Percentiles rank a stretch among this genome's conserved stretches.
Conservation (phyloP, 2,329 filamentous ascomycete species). For the Monosporascus sp. region DNA sequence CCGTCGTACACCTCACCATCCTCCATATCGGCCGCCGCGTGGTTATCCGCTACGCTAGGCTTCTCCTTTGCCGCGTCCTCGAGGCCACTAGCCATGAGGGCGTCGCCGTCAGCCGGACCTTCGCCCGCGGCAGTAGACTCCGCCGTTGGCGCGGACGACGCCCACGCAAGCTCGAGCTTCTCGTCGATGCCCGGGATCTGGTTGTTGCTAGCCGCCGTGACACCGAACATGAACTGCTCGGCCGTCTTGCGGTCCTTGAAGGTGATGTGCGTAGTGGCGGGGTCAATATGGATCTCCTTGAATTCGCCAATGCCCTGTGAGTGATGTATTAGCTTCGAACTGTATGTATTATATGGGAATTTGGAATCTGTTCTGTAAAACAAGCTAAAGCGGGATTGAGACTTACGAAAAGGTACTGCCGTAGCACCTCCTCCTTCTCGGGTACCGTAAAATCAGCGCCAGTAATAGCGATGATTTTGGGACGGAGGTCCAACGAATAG, state of each 20-base stretch:
- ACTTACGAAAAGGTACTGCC: constrained; percentile 66
- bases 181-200: constrained; percentile 58
- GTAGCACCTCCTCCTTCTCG: constrained; percentile 62
- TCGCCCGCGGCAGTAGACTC: constrained; percentile 4
- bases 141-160: constrained; percentile 24
- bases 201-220: constrained; percentile 32
- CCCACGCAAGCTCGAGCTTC: constrained; percentile 63
- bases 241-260: constrained; percentile 67
- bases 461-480: constrained; percentile 60
- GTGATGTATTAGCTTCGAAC: constrained; percentile 19
- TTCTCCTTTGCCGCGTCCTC: constrained; percentile 18
- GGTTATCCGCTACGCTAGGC: constrained; percentile 9
- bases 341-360: too few species aligned
- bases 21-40: constrained; percentile 14
- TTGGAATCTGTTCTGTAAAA: neutral
- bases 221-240: constrained; percentile 61
- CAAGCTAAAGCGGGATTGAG: constrained; percentile 2
- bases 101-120: constrained; percentile 11
- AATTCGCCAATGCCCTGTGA: constrained; percentile 57
- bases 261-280: constrained; percentile 47
- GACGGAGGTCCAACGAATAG: constrained; percentile 71
- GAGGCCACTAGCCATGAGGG: constrained; percentile 11
- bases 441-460: constrained; percentile 58
- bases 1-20: constrained; percentile 21
- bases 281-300: constrained; percentile 47